Evolutionary conservation across 2,329 filamentous ascomycete species (phyloP), one percentile per base, ranked within the genome.

Genomic region (Monilinia laxa): DNA sequence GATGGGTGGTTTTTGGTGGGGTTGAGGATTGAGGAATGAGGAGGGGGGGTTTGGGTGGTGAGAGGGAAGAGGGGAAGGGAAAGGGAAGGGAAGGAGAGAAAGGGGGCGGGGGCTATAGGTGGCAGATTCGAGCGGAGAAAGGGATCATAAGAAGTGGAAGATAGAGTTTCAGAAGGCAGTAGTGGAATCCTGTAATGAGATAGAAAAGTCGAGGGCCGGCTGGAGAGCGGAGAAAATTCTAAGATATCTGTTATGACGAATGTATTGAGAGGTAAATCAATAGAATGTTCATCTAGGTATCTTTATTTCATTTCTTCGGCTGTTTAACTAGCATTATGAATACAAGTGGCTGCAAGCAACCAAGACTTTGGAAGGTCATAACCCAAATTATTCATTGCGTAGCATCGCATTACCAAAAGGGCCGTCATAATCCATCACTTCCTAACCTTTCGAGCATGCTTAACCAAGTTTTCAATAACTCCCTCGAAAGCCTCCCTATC

Each of bases 381-480:
- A n/a, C 11, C 10, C 40, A 28, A n/a, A 64, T 64, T n/a, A 23
- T 28, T 28, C 5, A 16, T 40, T 56, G 49, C 2, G 14, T 1
- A n/a, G 14, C 25, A 42, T 45, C 42, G 40, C 56, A 31, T 28
- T 55, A 18, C 31, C 6, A 31, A 31, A 10, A 16, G n/a, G 18
- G 9, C 10, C 9, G 16, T 42, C 4, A n/a, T 12, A 38, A 38
- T 23, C 5, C 18, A 53, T 65, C 80, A 92, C 79, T 93, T 95
- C 76, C 92, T 85, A 66, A 92, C 87, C 80, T 93, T 92, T 77
- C 92, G 85, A 60, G 92, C 92, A 80, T 96, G 92, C 78, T 93
- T 95, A 54, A 97, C 94, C 71, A 98, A 79, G 77, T 97, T 97
- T 80, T 97, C 94, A 83, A 98, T 97, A 20, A 98, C 94, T 0